Base-by-base conservation (phyloP, 208 protist species). In the Polymyxa betae region DNA sequence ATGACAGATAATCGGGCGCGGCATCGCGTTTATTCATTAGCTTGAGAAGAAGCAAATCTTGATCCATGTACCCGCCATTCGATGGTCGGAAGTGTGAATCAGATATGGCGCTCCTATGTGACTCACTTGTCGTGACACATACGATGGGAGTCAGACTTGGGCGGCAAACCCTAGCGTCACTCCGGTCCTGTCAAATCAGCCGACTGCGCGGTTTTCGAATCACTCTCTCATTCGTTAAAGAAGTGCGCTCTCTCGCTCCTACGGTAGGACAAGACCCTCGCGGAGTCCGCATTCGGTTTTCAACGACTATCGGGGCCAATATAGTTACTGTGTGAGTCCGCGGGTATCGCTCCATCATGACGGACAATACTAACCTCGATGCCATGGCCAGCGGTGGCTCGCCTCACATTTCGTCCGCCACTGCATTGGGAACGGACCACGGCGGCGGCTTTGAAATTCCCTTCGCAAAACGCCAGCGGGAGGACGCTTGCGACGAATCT, bases 391-490 rank as follows among this genome's bases (percentile, higher is more conserved):
- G 49, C 49, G 49, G 49, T 24, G 49, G 49, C 49, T 60, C 49
- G 49, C 49, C 49, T 24, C 49, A 60, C 24, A 29, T 60, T 29
- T 60, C 49, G 24, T 60, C 49, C 24, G 24, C 12, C 12, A 60
- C 49, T 24, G 49, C 12, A 5, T 24, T 60, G 12, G 24, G 49
- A 29, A 60, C 12, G 12, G 49, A 60, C 49, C 5, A 29, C 24
- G 49, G 49, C 49, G 49, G 49, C 49, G 49, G 5, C 12, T 60
- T 60, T 24, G 49, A 60, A 5, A 60, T 60, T 24, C 49, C 49
- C 49, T 82, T 82, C 72, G 5, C 72, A 12, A 82, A 82, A 43
- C 72, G 72, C 16, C 35, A 43, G 16, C 72, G 72, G 72, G 35
- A 12, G 16, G n/a, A 35, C 16, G 16, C n/a, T 5, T 45, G 12